Evolutionary conservation across 495 filamentous ascomycete genomes (phyloP), one percentile per base, ranked within the genome.

Genomic region (Hapsidospora chrysogenum): DNA sequence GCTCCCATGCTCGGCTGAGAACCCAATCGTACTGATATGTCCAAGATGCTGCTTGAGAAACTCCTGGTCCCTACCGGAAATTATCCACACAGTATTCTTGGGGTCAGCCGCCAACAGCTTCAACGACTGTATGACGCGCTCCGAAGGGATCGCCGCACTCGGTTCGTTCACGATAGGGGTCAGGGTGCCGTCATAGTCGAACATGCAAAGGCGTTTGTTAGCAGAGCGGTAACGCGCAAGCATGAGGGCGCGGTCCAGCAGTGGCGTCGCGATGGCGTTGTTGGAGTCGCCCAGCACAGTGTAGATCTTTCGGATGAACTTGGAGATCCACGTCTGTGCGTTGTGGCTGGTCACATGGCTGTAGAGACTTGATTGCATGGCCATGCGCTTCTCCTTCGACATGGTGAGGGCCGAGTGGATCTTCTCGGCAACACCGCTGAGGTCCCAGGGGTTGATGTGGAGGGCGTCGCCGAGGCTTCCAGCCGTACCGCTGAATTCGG

Each of bases 131-230:
- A 92, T 71, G 17, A 87, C 72, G 11, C 74, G 70, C 45, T 87
- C 77, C 2, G 84, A 82, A 0, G 89, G 87, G 25, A 94, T 75
- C 2, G 92, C 89, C 6, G 80, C 73, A 40, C 74, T 70, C 1
- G 89, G 92, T 42, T 95, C 83, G 37, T 75, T 72, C 17, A 96
- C 86, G 43, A 97, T 95, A 1, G 85, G 84, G 0, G 92, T 94
- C n/a, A 97, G 71, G 0, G 89, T 97, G 31, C 89, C 89, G 53
- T 97, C 89, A 48, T 96, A 97, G 61, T 97, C 89, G 46, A 95
- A 93, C 78, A 97, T 85, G 56, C 96, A 92, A 2, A 97, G 60
- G 20, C 87, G 74, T 55, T 75, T 77, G 28, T 55, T 56, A 13
- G 82, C 70, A 30, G 68, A 61, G 40, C 72, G 70, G 49, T 92